Evolutionary conservation across 257 asterid species (phyloP).

Genomic region (Solanum virginianum): DNA sequence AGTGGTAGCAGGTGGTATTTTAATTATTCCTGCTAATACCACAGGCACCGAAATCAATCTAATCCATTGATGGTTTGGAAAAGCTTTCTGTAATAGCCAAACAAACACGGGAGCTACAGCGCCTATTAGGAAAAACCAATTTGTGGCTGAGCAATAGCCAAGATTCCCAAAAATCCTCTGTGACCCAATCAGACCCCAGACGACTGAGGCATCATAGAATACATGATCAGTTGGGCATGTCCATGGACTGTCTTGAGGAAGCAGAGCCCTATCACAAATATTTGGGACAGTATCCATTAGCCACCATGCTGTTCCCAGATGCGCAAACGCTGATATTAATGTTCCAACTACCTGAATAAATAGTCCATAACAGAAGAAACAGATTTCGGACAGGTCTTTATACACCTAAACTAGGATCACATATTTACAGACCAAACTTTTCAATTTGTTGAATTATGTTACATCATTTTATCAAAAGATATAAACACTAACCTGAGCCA

Average conservation of each 20-base stretch:
- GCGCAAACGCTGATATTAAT: slow-evolving; percentile 54
- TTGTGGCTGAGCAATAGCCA: slow-evolving; percentile 59
- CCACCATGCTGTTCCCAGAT: slow-evolving; percentile 94
- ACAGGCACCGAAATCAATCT: slow-evolving; percentile 49
- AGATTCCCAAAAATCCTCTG: slow-evolving; percentile 65
- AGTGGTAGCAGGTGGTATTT: slow-evolving; percentile 85
- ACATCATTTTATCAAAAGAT: background rate
- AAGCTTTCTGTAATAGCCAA: slow-evolving; percentile 51
- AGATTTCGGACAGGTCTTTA: background rate
- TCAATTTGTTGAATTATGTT: background rate
- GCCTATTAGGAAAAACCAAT: slow-evolving; percentile 64
- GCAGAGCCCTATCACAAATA: slow-evolving; percentile 57
- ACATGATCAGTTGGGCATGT: slow-evolving; percentile 87
- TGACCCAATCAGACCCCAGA: slow-evolving; percentile 86
- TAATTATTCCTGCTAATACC: slow-evolving; percentile 47
- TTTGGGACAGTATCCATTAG: slow-evolving; percentile 71
- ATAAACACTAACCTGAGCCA: slow-evolving; percentile 64
- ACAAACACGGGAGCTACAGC: slow-evolving; percentile 65
- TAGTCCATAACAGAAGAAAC: background rate
- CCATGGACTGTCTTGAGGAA: slow-evolving; percentile 79
- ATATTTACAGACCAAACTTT: background rate
- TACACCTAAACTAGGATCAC: background rate
- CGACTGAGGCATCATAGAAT: slow-evolving; percentile 73
- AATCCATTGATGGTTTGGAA: slow-evolving; percentile 55
- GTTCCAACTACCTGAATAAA: slow-evolving; percentile 61